Evolutionary conservation across 2,329 filamentous ascomycete species (phyloP), one percentile per base, ranked within the genome.

Genomic region (Apiospora sp.): DNA sequence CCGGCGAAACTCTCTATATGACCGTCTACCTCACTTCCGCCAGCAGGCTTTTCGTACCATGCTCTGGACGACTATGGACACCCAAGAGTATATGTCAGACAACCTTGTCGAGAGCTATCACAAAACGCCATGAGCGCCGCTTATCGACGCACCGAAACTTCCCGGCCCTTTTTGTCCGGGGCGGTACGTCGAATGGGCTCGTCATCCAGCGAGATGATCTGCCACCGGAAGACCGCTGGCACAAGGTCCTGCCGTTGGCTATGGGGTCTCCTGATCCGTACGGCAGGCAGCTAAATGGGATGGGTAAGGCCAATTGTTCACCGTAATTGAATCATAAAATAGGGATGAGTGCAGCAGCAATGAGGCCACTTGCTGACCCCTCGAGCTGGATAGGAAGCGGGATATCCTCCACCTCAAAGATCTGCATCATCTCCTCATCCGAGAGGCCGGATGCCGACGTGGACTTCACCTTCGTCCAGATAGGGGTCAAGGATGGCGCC

Each of bases 201-300:
- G 72, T 81, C 43, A 78, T 86, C 64, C 78, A 80, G 48, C 78
- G 81, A 19, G 73, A 73, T 41, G 77, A 83, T 68, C 81, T 86
- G 0, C 84, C 84, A 0, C 74, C 80, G 0, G 82, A 80, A 43
- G 72, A 76, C 0, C 75, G 81, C 72, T 86, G 84, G 78, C 72
- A 71, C 24, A 61, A 67, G 1, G 69, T 80, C 24, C 73, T 81
- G 4, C 76, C 78, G 0, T 74, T 75, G 16, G 79, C 76, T 1
- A 81, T 81, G 77, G 80, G 79, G 4, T 76, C 78, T 2, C 80
- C 80, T 22, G 93, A 94, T 76, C 84, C 87, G 0, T 86, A 92
- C 80, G 91, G 90, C 0, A 87, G 93, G 0, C 93, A 95, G 81
- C 89, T 95, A 0, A 87, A 94, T 79, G 92, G 92, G 12, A 87